Base-by-base conservation (phyloP, 2,329 filamentous ascomycete genomes). In the Aspergillus melleus region DNA sequence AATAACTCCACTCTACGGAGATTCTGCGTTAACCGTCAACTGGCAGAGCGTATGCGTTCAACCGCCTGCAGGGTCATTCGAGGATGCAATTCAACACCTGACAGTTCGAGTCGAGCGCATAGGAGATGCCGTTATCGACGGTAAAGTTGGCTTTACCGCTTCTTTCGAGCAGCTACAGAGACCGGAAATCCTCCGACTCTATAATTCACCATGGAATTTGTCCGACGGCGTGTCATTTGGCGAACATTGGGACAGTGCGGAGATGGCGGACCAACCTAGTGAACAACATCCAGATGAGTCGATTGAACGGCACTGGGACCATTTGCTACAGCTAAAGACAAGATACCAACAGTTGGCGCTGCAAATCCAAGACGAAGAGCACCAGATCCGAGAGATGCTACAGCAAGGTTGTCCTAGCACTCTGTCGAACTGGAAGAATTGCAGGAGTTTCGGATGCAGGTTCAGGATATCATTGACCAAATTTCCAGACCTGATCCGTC, bases 381-480 rank as follows among this genome's bases (percentile, higher is more conserved):
- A 64, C n/a, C 65, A 63, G 22, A 70, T 74, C 49, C 65, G 66
- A 46, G 60, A 64, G 65, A 36, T 72, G 10, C 64, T 75, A 16
- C 64, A 70, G 42, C 60, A 67, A 24, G 68, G 72, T 36, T 74
- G 42, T 32, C 22, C 42, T 12, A 49, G n/a, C 24, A 49, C n/a
- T n/a, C 30, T 20, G 2, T n/a, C 44, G 20, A 59, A 61, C 39
- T 67, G 68, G 61, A 62, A 65, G 52, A 57, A 68, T 44, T 73
- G 69, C 55, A 52, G 59, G 9, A 66, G 49, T 52, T 51, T 75
- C 39, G 64, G 64, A 52, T 76, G 74, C 62, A 68, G 71, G 44
- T 60, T 72, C 50, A 63, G 68, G 26, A 68, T 67, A 19, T 70
- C 70, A 3, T 63, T 72, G 32, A 64, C 66, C 22, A 69, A 70